Conservation (phyloP, 495 filamentous ascomycete species). For the Xylaria flabelliformis region DNA sequence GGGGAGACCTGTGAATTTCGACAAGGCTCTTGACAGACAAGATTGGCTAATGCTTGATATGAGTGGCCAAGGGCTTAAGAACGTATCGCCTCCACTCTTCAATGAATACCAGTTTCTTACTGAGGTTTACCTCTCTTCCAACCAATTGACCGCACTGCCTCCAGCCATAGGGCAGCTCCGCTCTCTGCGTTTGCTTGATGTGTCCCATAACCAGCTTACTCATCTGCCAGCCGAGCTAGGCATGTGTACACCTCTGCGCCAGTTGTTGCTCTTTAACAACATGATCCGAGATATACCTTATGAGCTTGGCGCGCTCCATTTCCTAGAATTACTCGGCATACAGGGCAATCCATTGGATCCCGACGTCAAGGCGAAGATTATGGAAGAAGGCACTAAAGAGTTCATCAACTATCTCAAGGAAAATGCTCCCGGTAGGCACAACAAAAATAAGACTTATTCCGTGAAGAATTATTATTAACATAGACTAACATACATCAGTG, state of each 20-base stretch:
- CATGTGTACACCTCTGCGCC: slow-evolving; percentile 88
- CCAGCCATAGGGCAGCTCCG: slow-evolving; percentile 79
- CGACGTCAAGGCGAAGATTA: slow-evolving; percentile 73
- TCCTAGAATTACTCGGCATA: slow-evolving; percentile 86
- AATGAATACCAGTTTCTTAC: slow-evolving; percentile 79
- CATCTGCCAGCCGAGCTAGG: slow-evolving; percentile 91
- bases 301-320: slow-evolving; percentile 86
- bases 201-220: slow-evolving; percentile 83
- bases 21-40: slow-evolving; percentile 67
- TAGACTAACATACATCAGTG: slow-evolving; percentile 52
- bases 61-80: slow-evolving; percentile 88
- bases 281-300: slow-evolving; percentile 78
- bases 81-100: slow-evolving; percentile 79
- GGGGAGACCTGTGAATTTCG: slow-evolving; percentile 63
- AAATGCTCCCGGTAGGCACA: slow-evolving; percentile 73
- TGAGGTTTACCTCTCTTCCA: slow-evolving; percentile 89
- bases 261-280: slow-evolving; percentile 87
- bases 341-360: slow-evolving; percentile 87
- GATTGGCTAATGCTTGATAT: slow-evolving; percentile 92
- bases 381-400: slow-evolving; percentile 84
- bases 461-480: background rate
- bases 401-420: slow-evolving; percentile 84
- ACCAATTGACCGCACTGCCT: slow-evolving; percentile 80
- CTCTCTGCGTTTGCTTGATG: slow-evolving; percentile 78
- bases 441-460: background rate